Evolutionary conservation across 495 filamentous ascomycete genomes (phyloP), one percentile per base, ranked within the genome.

Genomic region (Daldinia decipiens): DNA sequence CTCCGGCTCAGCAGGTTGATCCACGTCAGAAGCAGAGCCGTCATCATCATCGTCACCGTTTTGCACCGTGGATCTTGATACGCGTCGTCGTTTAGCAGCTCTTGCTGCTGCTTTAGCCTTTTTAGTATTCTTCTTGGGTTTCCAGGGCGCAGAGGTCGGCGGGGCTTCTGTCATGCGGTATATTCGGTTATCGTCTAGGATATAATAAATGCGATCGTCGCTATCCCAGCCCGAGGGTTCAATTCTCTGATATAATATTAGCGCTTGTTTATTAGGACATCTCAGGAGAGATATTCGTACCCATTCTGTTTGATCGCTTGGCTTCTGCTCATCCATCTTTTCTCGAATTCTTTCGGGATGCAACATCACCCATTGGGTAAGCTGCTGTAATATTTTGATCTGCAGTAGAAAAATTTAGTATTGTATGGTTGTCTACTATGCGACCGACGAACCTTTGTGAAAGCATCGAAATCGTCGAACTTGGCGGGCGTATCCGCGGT

Each of bases 171-270:
- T 92, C 61, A 88, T 87, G 59, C 93, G 91, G 79, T 98, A 99
- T 29, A 98, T 83, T 53, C 95, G 87, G 68, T 97, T 95, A 81
- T 99, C 95, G 67, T 99, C 95, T 6, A 99, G 86, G 12, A 97
- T 90, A 72, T 92, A 95, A 78, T 97, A 97, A 19, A 85, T 89
- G 24, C 93, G 91, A 67, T 93, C 93, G 50, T 97, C 82, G 19
- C 85, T 82, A 79, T 99, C 95, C 85, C 90, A 97, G 9, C 95
- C 95, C 65, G 93, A 87, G 21, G 94, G 91, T 71, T 98, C 94
- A 62, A 99, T 92, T 73, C 95, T 91, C 95, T 97, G 64, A 24
- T 51, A 51, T 8, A 38, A 39, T 56, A n/a, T 72, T 68, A 81
- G 76, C 52, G 55, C 31, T 39, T 73, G 45, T 67, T 71, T 55